These are phyloP conservation scores for Blastobotrys muscicola DNA, from an alignment of 805 yeast species.

Conservation along the genomic window DNA sequence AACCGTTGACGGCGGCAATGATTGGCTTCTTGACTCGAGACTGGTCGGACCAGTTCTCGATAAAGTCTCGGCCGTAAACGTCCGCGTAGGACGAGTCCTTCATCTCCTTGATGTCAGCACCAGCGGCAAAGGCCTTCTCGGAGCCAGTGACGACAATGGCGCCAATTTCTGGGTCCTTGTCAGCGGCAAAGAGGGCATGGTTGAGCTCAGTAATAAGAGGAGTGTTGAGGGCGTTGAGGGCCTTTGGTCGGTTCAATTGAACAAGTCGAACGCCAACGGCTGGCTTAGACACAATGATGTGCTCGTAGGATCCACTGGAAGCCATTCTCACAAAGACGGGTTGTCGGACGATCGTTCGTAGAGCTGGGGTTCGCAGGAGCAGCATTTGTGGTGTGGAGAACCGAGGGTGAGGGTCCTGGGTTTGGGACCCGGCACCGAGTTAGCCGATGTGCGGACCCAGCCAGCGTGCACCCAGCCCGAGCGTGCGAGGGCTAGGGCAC, in stretches of 20 bases:
- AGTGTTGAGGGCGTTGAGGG: conserved; percentile 34
- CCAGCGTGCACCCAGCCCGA: too few species aligned
- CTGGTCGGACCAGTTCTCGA: conserved; percentile 34
- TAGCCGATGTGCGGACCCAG: too few species aligned
- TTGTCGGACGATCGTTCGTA: too few species aligned
- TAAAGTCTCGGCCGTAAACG: conserved; percentile 29
- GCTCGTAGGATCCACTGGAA: conserved; percentile 26
- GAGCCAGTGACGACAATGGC: conserved; percentile 42
- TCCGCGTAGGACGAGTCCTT: conserved; percentile 30
- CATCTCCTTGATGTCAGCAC: conserved; percentile 49
- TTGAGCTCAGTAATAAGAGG: conserved; percentile 31
- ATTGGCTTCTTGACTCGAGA: conserved; percentile 37
- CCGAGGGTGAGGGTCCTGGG: too few species aligned
- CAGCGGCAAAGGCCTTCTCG: conserved; percentile 43
- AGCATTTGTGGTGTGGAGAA: too few species aligned
- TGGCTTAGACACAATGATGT: conserved; percentile 32
- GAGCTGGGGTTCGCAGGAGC: too few species aligned
- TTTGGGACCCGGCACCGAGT: too few species aligned
- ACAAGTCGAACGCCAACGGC: conserved; percentile 32
- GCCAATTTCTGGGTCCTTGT: conserved; percentile 31
- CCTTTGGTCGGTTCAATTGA: conserved; percentile 36
- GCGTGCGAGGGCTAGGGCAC: too few species aligned
- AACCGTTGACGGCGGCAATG: conserved; percentile 47
- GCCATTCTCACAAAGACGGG: conserved; percentile 7
- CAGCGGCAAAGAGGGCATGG: conserved; percentile 30